Percentiles rank a stretch among this genome's conserved stretches.
phyloP scores from a whole-genome alignment of 2,329 filamentous ascomycete species.

The Claviceps paspali region DNA sequence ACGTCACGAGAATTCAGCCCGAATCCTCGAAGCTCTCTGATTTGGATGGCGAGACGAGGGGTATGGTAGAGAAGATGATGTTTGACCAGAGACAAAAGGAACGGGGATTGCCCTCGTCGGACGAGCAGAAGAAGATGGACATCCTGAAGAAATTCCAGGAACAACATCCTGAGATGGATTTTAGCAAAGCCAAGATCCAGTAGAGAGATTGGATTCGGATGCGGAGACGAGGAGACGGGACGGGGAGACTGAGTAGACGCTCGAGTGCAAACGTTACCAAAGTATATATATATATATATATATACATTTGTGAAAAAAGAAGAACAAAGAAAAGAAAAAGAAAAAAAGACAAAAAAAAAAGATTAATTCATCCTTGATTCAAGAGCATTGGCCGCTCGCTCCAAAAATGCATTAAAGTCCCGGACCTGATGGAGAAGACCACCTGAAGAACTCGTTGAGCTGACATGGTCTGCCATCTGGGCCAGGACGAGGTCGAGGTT shows the following conservation, averaged over 20 bases:
- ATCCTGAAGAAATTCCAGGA: conserved; percentile 85
- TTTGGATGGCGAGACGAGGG: conserved; percentile 82
- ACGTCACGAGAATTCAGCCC: conserved; percentile 86
- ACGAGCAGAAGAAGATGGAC: conserved; percentile 90
- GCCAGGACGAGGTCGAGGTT: conserved; percentile 43
- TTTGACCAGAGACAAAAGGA: conserved; percentile 97
- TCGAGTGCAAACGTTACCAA: too few relatives aligned
- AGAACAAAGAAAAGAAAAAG: not conserved
- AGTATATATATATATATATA: too few relatives aligned
- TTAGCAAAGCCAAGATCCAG: conserved; percentile 52
- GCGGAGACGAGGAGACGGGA: not conserved
- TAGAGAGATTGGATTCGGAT: conserved; percentile 14
- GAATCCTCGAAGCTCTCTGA: conserved; percentile 87
- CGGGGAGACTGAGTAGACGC: too few relatives aligned
- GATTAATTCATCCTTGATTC: conserved; percentile 26
- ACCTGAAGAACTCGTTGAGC: conserved; percentile 31
- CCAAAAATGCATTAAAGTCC: conserved; percentile 49
- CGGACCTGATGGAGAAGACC: conserved; percentile 40
- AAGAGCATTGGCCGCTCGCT: conserved; percentile 41
- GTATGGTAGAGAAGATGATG: conserved; percentile 99
- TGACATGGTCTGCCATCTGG: conserved; percentile 38
- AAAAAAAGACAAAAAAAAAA: not conserved
- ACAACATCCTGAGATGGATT: conserved; percentile 60
- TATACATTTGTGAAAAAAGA: too few relatives aligned
- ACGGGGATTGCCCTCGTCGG: conserved; percentile 70